A percentile compares a stretch with the other conserved stretches of the same genome.
phyloP scores from a whole-genome alignment of 164 flowering plant genomes.

The Protea cynaroides region DNA sequence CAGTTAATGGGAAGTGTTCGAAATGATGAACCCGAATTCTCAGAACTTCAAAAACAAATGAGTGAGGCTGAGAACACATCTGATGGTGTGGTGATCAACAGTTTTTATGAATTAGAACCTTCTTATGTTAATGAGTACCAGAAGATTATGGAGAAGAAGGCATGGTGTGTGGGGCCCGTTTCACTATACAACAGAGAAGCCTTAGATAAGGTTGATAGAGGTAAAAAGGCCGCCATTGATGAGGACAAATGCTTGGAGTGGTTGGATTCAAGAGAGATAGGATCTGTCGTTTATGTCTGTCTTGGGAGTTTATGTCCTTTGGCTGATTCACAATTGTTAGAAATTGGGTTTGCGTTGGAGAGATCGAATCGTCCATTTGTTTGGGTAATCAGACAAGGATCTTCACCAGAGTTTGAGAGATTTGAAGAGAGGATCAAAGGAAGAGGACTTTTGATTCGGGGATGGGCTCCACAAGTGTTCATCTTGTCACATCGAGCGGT shows the following conservation, averaged over 20 bases:
- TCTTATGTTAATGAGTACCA: slow-evolving; percentile 12
- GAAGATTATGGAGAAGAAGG: slow-evolving; percentile 15
- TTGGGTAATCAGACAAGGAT: slow-evolving; percentile 31
- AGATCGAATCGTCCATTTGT: slow-evolving; percentile 35
- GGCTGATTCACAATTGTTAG: slow-evolving; percentile 26
- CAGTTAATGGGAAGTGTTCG: slow-evolving; percentile 20
- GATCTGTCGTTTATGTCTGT: slow-evolving; percentile 40
- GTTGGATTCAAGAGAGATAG: slow-evolving; percentile 30
- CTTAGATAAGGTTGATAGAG: slow-evolving; percentile 30
- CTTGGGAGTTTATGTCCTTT: slow-evolving; percentile 39
- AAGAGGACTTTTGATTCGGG: slow-evolving; percentile 25
- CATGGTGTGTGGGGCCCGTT: slow-evolving; percentile 41
- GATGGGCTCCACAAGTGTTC: slow-evolving; percentile 42
- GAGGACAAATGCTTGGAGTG: slow-evolving; percentile 22
- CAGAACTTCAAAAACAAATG: slow-evolving; percentile 15
- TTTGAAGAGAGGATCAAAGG: slow-evolving; percentile 25
- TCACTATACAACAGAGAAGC: slow-evolving; percentile 26
- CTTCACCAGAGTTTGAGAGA: slow-evolving; percentile 14
- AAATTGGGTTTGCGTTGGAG: slow-evolving; percentile 37
- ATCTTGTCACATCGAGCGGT: slow-evolving; percentile 32
- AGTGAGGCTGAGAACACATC: slow-evolving; percentile 25
- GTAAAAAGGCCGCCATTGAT: slow-evolving; percentile 25
- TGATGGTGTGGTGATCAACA: slow-evolving; percentile 31
- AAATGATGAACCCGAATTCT: slow-evolving; percentile 6
- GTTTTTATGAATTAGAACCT: slow-evolving; percentile 26